Percentiles rank a stretch among this genome's conserved stretches.
phyloP scores from a whole-genome alignment of 176 grass and related monocot species.

The Leersia perrieri region DNA sequence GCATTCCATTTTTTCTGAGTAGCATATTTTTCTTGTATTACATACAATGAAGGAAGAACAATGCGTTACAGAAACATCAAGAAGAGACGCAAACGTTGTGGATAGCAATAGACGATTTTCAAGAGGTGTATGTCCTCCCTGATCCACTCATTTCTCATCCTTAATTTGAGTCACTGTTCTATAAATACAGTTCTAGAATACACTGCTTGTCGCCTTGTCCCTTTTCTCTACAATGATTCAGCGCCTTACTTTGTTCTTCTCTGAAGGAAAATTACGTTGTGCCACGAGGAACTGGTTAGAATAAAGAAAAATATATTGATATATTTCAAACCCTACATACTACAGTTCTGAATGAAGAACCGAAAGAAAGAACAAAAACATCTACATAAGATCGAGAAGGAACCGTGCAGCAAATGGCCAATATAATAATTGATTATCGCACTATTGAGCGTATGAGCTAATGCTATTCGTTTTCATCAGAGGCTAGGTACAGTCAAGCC shows the following conservation, averaged over 20 bases:
- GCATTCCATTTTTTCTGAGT: too few relatives aligned
- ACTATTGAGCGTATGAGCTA: not conserved
- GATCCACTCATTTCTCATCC: not conserved
- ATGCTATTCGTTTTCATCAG: not conserved
- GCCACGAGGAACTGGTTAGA: not conserved
- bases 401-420: too few relatives aligned
- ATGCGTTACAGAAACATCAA: too few relatives aligned
- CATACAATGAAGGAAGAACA: too few relatives aligned
- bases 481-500: too few relatives aligned
- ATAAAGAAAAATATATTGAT: not conserved
- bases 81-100: not conserved
- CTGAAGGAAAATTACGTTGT: not conserved
- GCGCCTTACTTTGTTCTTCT: not conserved
- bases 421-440: too few relatives aligned
- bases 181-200: not conserved
- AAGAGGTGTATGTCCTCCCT: not conserved
- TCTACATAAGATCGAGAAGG: too few relatives aligned
- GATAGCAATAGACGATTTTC: not conserved
- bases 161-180: not conserved
- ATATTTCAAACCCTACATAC: constrained; percentile 1
- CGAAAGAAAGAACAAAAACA: too few relatives aligned
- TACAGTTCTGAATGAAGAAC: too few relatives aligned
- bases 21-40: too few relatives aligned
- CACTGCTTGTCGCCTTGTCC: not conserved
- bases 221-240: too few relatives aligned